A percentile compares a stretch with the other conserved stretches of the same genome.
Conservation (phyloP, 768 basidiomycete species). For the Lactarius evosmus region DNA sequence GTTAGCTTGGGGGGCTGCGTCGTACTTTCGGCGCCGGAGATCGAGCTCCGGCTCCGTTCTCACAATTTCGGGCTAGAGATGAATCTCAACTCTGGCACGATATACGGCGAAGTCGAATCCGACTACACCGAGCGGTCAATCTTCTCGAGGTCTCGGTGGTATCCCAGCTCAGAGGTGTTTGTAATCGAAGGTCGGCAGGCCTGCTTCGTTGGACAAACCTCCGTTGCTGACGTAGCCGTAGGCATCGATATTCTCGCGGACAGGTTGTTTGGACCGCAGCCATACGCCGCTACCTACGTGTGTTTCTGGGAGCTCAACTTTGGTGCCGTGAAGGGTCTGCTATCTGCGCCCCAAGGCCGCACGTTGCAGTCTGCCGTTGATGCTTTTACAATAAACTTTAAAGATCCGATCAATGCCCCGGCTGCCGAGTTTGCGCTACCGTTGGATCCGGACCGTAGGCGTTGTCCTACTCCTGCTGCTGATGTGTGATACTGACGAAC, state of each 20-base stretch:
- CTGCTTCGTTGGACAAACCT: background rate
- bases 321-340: constrained; percentile 55
- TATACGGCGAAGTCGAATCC: constrained; percentile 49
- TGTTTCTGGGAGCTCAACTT: constrained; percentile 91
- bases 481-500: background rate
- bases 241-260: constrained; percentile 79
- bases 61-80: constrained; percentile 68
- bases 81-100: constrained; percentile 52
- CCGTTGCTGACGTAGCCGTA: constrained; percentile 30
- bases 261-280: constrained; percentile 86
- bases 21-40: constrained; percentile 55
- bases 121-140: constrained; percentile 46
- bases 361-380: constrained; percentile 50
- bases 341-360: constrained; percentile 53
- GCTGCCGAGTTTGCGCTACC: constrained; percentile 60
- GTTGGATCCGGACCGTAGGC: constrained; percentile 75
- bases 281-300: constrained; percentile 78
- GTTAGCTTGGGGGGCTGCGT: constrained; percentile 52
- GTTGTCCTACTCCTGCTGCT: background rate
- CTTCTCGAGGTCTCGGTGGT: constrained; percentile 29
- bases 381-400: constrained; percentile 66
- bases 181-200: constrained; percentile 47
- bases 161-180: constrained; percentile 36
- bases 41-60: constrained; percentile 73
- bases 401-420: constrained; percentile 78